Evolutionary conservation across 2,329 filamentous ascomycete genomes (phyloP).

Genomic region (Arachnomyces sp.): DNA sequence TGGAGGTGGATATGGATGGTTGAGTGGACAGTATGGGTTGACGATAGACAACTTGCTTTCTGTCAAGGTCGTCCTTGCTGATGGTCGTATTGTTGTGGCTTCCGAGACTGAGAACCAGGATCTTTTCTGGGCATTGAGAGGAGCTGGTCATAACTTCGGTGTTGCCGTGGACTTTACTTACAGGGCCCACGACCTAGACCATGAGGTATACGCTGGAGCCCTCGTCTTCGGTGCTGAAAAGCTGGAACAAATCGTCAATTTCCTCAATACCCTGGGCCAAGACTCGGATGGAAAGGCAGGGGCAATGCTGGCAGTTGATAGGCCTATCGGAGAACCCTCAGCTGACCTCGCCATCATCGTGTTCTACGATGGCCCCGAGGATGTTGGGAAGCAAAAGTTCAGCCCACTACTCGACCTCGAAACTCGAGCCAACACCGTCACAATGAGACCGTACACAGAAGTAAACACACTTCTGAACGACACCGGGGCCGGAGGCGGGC

Average conservation of each 20-base stretch:
- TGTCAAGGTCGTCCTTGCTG: constrained; percentile 33
- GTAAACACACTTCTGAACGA: constrained; percentile 28
- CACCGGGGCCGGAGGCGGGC: constrained; percentile 20
- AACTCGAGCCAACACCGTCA: constrained; percentile 23
- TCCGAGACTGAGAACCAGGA: constrained; percentile 39
- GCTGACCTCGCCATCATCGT: constrained; percentile 17
- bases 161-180: constrained; percentile 39
- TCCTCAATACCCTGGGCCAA: constrained; percentile 15
- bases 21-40: constrained; percentile 48
- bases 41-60: constrained; percentile 43
- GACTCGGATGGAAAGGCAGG: constrained; percentile 16
- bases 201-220: constrained; percentile 28
- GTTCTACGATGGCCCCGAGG: constrained; percentile 28
- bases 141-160: constrained; percentile 40
- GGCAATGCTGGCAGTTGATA: constrained; percentile 14
- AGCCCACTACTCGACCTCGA: constrained; percentile 27
- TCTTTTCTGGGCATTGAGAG: constrained; percentile 42
- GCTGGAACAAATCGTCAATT: constrained; percentile 18
- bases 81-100: constrained; percentile 29
- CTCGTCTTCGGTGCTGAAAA: constrained; percentile 19
- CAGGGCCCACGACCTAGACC: constrained; percentile 24
- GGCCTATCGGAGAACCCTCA: constrained; percentile 16
- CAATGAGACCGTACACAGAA: constrained; percentile 29
- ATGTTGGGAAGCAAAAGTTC: constrained; percentile 26
- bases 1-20: constrained; percentile 52